Base-by-base conservation (phyloP, 2,329 filamentous ascomycete genomes). In the Nigrospora sphaerica region DNA sequence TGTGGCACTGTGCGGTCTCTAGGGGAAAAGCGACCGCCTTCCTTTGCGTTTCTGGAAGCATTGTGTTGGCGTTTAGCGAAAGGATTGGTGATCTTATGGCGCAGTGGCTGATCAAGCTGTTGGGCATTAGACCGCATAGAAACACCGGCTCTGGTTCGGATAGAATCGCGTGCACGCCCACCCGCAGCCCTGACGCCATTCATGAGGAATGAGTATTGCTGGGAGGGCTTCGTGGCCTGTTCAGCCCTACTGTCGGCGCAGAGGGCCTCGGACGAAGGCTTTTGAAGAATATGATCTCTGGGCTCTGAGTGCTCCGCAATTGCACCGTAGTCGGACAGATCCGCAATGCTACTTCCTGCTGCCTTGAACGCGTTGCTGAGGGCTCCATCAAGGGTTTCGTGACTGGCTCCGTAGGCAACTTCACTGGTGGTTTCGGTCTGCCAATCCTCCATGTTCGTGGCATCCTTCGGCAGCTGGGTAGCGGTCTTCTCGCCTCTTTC, bases 261-360 rank as follows among this genome's bases (percentile, higher is more conserved):
- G 2, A 42, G 6, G 37, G 51, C 10, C 48, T 37, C 3, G 39
- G 13, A 39, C 1, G 42, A 32, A 1, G 53, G 54, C 13, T 57
- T 51, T 16, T 49, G 52, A 11, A 61, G 42, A 12, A 61, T 53
- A 6, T 47, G 52, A 23, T 55, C 51, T 1, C 42, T 44, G 1
- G 57, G 54, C 7, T 16, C 43, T 9, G 18, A 28, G 9, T 39
- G 47, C 49, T 9, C 53, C 49, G 13, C 52, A 33, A 3, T 7
- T 37, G n/a, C 35, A 37, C 53, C 52, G 10, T 54, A 50, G 38
- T 74, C 71, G 1, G 72, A 73, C 7, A 68, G 62, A 48, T 74
- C 65, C 3, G 72, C 72, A 18, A 75, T 52, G 46, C 72, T 75
- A 51, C 67, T 72, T 11, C 71, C 69, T 47, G 57, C 55, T 12